Percentiles rank a stretch among this genome's conserved stretches.
Conservation (phyloP, 2,329 filamentous ascomycete species). For the Canariomyces notabilis region DNA sequence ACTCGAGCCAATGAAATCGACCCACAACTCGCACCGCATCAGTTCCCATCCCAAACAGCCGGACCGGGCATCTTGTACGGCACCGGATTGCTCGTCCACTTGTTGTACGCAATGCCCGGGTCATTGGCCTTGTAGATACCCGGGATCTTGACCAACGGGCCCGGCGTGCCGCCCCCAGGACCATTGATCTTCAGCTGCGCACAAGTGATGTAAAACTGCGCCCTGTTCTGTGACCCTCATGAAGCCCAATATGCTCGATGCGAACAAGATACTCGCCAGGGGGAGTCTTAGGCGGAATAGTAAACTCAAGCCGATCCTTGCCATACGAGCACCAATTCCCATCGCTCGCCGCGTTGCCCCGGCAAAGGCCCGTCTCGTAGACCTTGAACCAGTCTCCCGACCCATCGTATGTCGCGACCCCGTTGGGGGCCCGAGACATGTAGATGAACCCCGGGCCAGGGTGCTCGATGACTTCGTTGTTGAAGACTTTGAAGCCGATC, state of each 20-base stretch:
- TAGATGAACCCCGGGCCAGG: slow-evolving; percentile 40
- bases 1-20: too few relatives aligned
- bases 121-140: slow-evolving; percentile 54
- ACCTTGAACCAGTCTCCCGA: slow-evolving; percentile 31
- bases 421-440: slow-evolving; percentile 38
- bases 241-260: slow-evolving; percentile 43
- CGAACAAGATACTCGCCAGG: slow-evolving; percentile 41
- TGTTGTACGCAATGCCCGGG: slow-evolving; percentile 20
- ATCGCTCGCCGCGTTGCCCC: slow-evolving; percentile 16
- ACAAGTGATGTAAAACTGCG: slow-evolving; percentile 42
- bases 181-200: slow-evolving; percentile 40
- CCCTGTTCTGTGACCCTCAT: slow-evolving; percentile 31
- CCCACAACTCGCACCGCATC: background rate
- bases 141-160: slow-evolving; percentile 37
- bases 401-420: slow-evolving; percentile 24
- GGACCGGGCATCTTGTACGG: slow-evolving; percentile 16
- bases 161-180: slow-evolving; percentile 32
- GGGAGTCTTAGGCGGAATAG: slow-evolving; percentile 36
- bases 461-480: slow-evolving; percentile 45
- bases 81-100: slow-evolving; percentile 18
- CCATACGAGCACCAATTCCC: slow-evolving; percentile 26
- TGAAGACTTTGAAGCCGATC: slow-evolving; percentile 45
- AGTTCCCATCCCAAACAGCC: slow-evolving; percentile 17
- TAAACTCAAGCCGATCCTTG: slow-evolving; percentile 29
- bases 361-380: slow-evolving; percentile 28